These are phyloP conservation scores for Cyclotella choctawhatcheeana DNA, from an alignment of 108 stramenopile species.

Conservation along the genomic window DNA sequence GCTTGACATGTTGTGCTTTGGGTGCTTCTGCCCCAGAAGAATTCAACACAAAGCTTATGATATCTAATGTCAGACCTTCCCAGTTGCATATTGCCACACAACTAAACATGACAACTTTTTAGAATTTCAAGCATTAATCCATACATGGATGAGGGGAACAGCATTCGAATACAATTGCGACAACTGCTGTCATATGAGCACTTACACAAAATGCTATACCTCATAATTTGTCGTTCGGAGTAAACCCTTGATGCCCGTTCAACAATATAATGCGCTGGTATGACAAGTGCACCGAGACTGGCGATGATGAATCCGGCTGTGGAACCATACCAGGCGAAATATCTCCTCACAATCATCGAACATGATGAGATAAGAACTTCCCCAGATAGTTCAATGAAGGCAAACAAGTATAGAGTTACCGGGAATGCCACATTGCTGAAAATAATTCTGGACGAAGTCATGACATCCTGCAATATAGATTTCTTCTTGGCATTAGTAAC, in stretches of 20 bases:
- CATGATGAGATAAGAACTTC: constrained; percentile 79
- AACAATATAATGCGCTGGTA: constrained; percentile 69
- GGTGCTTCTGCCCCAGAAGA: constrained; percentile 1
- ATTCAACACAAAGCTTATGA: constrained; percentile 16
- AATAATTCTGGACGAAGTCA: constrained; percentile 34
- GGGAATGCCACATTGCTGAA: constrained; percentile 64
- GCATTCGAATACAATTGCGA: not conserved
- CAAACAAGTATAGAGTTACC: constrained; percentile 63
- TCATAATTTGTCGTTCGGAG: constrained; percentile 75
- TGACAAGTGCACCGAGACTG: constrained; percentile 49
- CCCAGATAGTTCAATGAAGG: constrained; percentile 59
- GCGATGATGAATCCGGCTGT: constrained; percentile 66
- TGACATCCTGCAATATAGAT: constrained; percentile 13
- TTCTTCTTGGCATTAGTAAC: not conserved
- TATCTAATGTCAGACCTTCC: constrained; percentile 40
- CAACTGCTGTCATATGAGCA: not conserved
- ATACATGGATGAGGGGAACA: not conserved
- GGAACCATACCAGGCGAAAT: constrained; percentile 73
- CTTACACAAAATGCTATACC: constrained; percentile 47
- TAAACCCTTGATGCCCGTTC: constrained; percentile 61
- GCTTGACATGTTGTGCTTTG: constrained; percentile 8
- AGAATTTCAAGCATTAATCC: too few species aligned
- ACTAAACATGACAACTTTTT: constrained; percentile 47
- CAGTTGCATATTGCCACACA: constrained; percentile 68
- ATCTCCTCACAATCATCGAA: constrained; percentile 66